Evolutionary conservation across 164 flowering plant species (phyloP).

Genomic region (Vitis amurensis): DNA sequence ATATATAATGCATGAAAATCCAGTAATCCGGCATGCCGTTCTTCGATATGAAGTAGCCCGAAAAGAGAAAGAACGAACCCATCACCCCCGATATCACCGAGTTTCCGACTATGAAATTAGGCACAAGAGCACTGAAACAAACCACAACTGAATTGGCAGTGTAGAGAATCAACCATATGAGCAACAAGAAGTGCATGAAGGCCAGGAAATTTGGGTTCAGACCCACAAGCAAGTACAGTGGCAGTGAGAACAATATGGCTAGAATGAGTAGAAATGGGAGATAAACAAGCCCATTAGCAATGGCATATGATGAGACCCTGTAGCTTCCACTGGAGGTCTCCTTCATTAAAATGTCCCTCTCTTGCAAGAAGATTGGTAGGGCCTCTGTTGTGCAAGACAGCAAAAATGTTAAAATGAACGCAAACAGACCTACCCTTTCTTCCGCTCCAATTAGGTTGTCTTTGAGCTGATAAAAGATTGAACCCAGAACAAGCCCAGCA

Average conservation of each 20-base stretch:
- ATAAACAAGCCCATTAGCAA: slow-evolving; percentile 85
- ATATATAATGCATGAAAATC: slow-evolving; percentile 88
- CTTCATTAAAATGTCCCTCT: slow-evolving; percentile 86
- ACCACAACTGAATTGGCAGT: slow-evolving; percentile 94
- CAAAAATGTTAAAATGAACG: slow-evolving; percentile 80
- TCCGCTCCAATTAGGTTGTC: slow-evolving; percentile 58
- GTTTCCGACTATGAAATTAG: slow-evolving; percentile 92
- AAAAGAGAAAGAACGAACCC: slow-evolving; percentile 93
- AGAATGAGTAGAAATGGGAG: slow-evolving; percentile 80
- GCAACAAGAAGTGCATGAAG: slow-evolving; percentile 58
- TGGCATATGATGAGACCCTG: slow-evolving; percentile 82
- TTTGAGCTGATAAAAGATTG: slow-evolving; percentile 64
- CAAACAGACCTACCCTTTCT: slow-evolving; percentile 85
- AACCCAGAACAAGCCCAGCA: slow-evolving; percentile 78
- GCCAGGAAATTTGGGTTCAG: slow-evolving; percentile 51
- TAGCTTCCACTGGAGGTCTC: slow-evolving; percentile 90
- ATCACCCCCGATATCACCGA: slow-evolving; percentile 84
- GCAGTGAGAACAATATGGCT: slow-evolving; percentile 63
- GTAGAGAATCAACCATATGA: slow-evolving; percentile 83
- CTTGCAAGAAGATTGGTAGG: slow-evolving; percentile 89
- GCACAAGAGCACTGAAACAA: slow-evolving; percentile 90
- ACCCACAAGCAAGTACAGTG: slow-evolving; percentile 93
- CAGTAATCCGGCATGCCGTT: slow-evolving; percentile 76
- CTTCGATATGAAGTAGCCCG: slow-evolving; percentile 90
- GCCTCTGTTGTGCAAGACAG: slow-evolving; percentile 84